Percentiles rank a stretch among this genome's conserved stretches.
These are phyloP conservation scores for Cenococcum geophilum DNA, from an alignment of 495 filamentous ascomycete species.

Conservation along the genomic window DNA sequence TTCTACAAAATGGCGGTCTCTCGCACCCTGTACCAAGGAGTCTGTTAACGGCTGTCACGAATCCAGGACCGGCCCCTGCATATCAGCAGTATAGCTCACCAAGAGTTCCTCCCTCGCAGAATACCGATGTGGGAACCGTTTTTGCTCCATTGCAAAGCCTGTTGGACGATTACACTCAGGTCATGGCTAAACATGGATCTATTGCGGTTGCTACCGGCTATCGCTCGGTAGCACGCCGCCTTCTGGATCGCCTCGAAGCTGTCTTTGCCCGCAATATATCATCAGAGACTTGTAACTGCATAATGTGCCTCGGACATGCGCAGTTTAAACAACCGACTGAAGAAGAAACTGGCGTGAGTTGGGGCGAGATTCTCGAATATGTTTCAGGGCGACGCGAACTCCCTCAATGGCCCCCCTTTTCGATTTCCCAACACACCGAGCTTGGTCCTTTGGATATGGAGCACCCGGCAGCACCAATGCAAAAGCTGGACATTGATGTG, in stretches of 20 bases:
- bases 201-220: conserved; percentile 95
- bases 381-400: conserved; percentile 81
- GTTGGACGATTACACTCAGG: conserved; percentile 76
- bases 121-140: conserved; percentile 52
- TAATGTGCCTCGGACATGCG: conserved; percentile 58
- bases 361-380: conserved; percentile 92
- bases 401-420: conserved; percentile 81
- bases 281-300: conserved; percentile 68
- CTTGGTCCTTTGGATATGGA: conserved; percentile 48
- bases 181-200: conserved; percentile 76
- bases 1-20: conserved; percentile 80
- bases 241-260: conserved; percentile 87
- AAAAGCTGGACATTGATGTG: conserved; percentile 83
- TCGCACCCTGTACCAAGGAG: conserved; percentile 57
- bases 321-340: conserved; percentile 38
- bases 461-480: conserved; percentile 53
- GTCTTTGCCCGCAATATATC: conserved; percentile 91
- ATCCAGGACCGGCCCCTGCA: conserved; percentile 24
- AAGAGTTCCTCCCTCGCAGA: conserved; percentile 21
- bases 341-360: conserved; percentile 66
- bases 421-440: conserved; percentile 37
- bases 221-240: conserved; percentile 80
- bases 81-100: conserved; percentile 47
- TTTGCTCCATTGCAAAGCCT: conserved; percentile 75
- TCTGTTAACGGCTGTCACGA: conserved; percentile 50